A percentile compares a stretch with the other conserved stretches of the same genome.
Evolutionary conservation across 495 filamentous ascomycete genomes (phyloP).

Genomic region (Penicillium herquei): DNA sequence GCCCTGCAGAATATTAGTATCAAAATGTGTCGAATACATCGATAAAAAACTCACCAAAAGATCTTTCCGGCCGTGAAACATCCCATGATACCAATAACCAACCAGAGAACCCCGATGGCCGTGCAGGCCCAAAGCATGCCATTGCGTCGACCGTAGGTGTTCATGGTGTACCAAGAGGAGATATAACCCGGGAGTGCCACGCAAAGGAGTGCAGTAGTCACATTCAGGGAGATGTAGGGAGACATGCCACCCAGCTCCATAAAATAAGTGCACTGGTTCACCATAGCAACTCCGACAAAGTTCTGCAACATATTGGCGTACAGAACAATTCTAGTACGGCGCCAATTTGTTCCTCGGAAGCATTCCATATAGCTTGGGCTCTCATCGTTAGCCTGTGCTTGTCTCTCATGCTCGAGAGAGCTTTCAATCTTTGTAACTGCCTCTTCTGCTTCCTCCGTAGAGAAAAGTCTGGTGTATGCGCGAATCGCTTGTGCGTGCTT

Average conservation of each 20-base stretch:
- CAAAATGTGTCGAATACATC: not conserved
- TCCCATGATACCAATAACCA: not conserved
- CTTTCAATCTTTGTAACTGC: not conserved
- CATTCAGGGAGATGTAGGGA: constrained; percentile 11
- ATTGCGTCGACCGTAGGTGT: constrained; percentile 8
- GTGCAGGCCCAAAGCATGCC: not conserved
- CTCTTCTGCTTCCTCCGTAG: not conserved
- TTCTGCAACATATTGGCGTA: constrained; percentile 21
- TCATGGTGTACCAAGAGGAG: constrained; percentile 20
- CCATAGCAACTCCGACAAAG: constrained; percentile 21
- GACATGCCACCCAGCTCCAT: constrained; percentile 23
- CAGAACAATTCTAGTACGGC: constrained; percentile 30
- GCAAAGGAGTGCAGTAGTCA: constrained; percentile 24
- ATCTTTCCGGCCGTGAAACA: not conserved
- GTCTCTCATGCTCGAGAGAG: not conserved
- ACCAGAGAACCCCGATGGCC: not conserved
- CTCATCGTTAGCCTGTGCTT: not conserved
- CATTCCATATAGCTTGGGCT: constrained; percentile 9
- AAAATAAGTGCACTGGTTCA: constrained; percentile 26
- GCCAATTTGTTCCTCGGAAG: constrained; percentile 27
- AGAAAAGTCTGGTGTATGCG: not conserved
- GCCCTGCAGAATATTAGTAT: constrained; percentile 5
- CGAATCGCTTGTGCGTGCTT: not conserved
- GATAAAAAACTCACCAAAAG: not conserved
- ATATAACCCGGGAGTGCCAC: constrained; percentile 19